Evolutionary conservation across 129 eudicot genomes (phyloP).

Genomic region (Chrysanthemum seticuspe): DNA sequence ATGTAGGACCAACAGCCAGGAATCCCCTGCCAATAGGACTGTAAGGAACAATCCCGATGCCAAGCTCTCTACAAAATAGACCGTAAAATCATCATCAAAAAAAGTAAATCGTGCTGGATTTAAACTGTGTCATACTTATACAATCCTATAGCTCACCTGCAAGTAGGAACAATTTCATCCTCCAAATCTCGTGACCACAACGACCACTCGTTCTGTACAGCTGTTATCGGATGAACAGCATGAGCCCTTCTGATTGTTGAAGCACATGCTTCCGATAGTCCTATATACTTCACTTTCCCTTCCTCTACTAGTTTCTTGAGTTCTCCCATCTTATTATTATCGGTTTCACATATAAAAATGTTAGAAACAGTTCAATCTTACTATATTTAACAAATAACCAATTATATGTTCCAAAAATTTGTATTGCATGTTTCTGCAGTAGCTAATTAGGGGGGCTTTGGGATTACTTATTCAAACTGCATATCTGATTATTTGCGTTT

Average conservation of each 20-base stretch:
- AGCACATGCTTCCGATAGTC: conserved; percentile 70
- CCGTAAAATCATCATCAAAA: conserved; percentile 1
- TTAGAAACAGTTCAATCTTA: neutral
- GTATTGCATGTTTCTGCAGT: too few species aligned
- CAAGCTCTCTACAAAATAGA: conserved; percentile 45
- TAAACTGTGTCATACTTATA: neutral
- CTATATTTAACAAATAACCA: too few species aligned
- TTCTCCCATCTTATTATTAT: conserved; percentile 45
- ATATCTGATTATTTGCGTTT: too few species aligned
- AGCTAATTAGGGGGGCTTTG: too few species aligned
- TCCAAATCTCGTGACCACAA: conserved; percentile 69
- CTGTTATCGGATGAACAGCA: conserved; percentile 72
- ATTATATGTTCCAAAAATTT: too few species aligned
- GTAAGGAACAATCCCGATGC: conserved; percentile 65
- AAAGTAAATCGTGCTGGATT: neutral
- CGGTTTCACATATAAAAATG: conserved; percentile 6
- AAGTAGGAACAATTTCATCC: conserved; percentile 55
- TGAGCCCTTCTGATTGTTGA: conserved; percentile 80
- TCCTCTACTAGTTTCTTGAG: conserved; percentile 68
- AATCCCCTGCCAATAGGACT: conserved; percentile 57
- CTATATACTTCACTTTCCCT: conserved; percentile 68
- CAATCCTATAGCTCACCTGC: conserved; percentile 36
- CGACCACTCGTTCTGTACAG: conserved; percentile 71
- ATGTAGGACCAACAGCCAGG: conserved; percentile 36
- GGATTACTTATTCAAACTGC: too few species aligned